Evolutionary conservation across 257 asterid species (phyloP), one percentile per base, ranked within the genome.

Genomic region (Lycium ferocissimum): DNA sequence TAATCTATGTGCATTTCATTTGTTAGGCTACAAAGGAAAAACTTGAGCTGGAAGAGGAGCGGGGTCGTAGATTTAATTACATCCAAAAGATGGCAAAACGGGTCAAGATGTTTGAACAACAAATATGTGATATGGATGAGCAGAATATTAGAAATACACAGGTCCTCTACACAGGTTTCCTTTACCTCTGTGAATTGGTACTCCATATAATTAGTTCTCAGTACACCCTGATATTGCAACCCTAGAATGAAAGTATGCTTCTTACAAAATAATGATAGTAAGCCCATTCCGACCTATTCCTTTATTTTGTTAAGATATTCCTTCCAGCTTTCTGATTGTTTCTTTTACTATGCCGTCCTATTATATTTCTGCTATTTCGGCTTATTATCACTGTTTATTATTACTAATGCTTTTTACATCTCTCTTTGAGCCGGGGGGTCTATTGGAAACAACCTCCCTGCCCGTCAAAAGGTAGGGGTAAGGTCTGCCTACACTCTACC

Each of bases 21-120:
- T 89, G 57, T 7, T 91, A 96, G 99, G 97, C 99, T 86, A 20
- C 86, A 54, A 92, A 86, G 86, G 96, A 93, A 93, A 90, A 63
- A 87, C 83, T 87, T 85, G 93, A 91, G 91, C 90, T 95, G 79
- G 94, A 93, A 87, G 89, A 82, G 43, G 97, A 95, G 78, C 86
- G 78, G 76, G 88, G 75, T 1, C 92, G 90, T 89, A 85, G 47
- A 87, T 75, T 65, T 79, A 90, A 90, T 87, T 89, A 86, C 79
- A 87, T 90, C 59, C 84, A 87, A 80, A 88, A 84, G 62, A 76
- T 91, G 90, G 88, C 57, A 87, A 88, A 87, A 83, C 92, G 86
- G 81, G 89, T 89, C 81, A 88, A 92, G 86, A 83, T 80, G 57
- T 89, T 91, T 83, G 93, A 95, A 82, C 88, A 86, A 81, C 97